Percentiles rank a stretch among this genome's conserved stretches.
Evolutionary conservation across 108 stramenopile genomes (phyloP).

Genomic region (Nitzschia inconspicua): DNA sequence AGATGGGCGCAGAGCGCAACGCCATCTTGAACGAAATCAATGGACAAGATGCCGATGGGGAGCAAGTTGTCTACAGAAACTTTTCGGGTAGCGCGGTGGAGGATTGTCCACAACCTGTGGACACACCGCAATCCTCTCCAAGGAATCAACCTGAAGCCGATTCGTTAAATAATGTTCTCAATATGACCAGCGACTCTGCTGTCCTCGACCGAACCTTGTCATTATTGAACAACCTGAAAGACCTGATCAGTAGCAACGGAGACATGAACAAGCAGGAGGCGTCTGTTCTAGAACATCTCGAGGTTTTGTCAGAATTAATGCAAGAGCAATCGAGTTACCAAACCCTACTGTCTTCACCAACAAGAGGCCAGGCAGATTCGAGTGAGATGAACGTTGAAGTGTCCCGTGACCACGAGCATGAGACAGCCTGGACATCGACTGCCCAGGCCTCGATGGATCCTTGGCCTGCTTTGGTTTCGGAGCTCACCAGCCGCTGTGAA

Average conservation of each 20-base stretch:
- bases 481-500: constrained; percentile 13
- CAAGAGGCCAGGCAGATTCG: background rate
- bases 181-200: background rate
- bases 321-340: background rate
- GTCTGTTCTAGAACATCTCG: constrained; percentile 24
- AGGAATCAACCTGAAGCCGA: no score
- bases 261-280: constrained; percentile 11
- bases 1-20: constrained; percentile 29
- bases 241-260: constrained; percentile 1
- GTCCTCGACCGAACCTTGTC: constrained; percentile 21
- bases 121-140: no score
- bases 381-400: background rate
- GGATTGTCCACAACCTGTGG: no score
- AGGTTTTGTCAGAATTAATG: constrained; percentile 29
- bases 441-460: background rate
- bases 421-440: background rate
- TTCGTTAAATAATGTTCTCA: no score
- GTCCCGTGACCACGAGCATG: background rate
- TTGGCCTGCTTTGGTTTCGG: constrained; percentile 17
- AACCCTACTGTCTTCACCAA: background rate
- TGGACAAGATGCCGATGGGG: background rate
- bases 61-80: no score
- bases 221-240: constrained; percentile 17
- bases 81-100: no score
- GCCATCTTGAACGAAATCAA: constrained; percentile 22